Conservation (phyloP, 371 early-diverging fungal species). For the Nematocida parisii region DNA sequence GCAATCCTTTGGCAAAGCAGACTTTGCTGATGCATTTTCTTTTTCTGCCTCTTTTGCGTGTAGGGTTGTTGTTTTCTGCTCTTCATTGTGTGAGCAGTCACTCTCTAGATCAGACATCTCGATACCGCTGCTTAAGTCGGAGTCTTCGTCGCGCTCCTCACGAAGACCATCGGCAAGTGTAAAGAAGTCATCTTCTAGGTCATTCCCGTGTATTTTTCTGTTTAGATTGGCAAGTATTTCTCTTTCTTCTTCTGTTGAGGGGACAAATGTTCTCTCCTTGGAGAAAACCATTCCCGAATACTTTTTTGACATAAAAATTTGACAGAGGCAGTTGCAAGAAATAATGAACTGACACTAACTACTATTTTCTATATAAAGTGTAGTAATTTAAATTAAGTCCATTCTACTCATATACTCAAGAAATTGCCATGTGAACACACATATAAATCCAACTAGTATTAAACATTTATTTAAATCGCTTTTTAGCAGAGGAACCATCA, state of each 20-base stretch:
- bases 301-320: conserved; percentile 51
- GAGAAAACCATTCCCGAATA: conserved; percentile 38
- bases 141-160: not conserved
- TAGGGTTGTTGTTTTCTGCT: not conserved
- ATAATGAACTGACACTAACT: not conserved
- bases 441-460: not conserved
- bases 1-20: conserved; percentile 2
- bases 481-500: not conserved
- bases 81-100: not conserved
- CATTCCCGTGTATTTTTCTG: conserved; percentile 39
- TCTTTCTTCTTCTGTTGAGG: conserved; percentile 45
- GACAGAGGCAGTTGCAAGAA: not conserved
- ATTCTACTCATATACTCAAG: too few relatives aligned
- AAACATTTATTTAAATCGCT: not conserved
- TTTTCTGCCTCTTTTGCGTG: not conserved
- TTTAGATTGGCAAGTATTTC: conserved; percentile 31
- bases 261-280: not conserved
- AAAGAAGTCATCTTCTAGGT: conserved; percentile 57
- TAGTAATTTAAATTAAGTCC: too few relatives aligned
- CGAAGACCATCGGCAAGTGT: conserved; percentile 19
- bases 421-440: too few relatives aligned
- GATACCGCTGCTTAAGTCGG: conserved; percentile 6
- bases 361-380: not conserved
- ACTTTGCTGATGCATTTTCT: not conserved
- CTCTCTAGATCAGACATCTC: conserved; percentile 1